Base-by-base conservation (phyloP, 1,284 basidiomycete species). In the Sphaerobolus stellatus region DNA sequence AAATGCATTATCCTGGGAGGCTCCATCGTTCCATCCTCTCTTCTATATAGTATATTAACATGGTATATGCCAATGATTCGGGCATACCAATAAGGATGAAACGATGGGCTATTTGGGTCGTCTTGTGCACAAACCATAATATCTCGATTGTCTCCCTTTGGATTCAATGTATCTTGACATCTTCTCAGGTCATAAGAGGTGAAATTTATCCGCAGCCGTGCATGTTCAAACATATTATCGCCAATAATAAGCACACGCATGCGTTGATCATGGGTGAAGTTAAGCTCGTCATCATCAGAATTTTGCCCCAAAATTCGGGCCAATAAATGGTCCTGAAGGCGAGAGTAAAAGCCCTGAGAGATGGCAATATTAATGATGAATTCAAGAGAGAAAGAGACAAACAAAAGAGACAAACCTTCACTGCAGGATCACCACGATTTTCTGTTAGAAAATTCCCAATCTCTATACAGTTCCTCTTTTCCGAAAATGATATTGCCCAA, bases 151-250 rank as follows among this genome's bases (percentile, higher is more conserved):
- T 60, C 55, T 4, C 54, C 57, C 1, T 61, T 34, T 0, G 64
- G 61, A 25, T 66, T 68, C 25, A 72, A 56, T 1, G 58, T 56
- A 52, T 71, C 69, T 50, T 73, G 70, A 5, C 62, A 62, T 3
- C 68, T 64, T 1, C 66, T 64, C 13, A 75, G 49, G 50, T 80
- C 70, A 54, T 80, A 79, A 1, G 73, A 76, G 0, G 74, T 79
- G 58, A 75, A 78, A 50, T 78, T 75, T 48, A 79, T 52, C 0
- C 62, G 47, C 29, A 11, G n/a, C 9, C n/a, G n/a, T n/a, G n/a
- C 20, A 24, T 49, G 47, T 27, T 33, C 8, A 20, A 71, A 76
- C 0, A 78, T 43, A 43, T 7, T 7, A 7, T 43, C 40, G 7
- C 25, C 25, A n/a, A 20, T 43, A 24, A 43, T 43, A 43, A 43